These are phyloP conservation scores for Alternaria infectoria DNA, from an alignment of 2,329 filamentous ascomycete genomes.

Conservation along the genomic window DNA sequence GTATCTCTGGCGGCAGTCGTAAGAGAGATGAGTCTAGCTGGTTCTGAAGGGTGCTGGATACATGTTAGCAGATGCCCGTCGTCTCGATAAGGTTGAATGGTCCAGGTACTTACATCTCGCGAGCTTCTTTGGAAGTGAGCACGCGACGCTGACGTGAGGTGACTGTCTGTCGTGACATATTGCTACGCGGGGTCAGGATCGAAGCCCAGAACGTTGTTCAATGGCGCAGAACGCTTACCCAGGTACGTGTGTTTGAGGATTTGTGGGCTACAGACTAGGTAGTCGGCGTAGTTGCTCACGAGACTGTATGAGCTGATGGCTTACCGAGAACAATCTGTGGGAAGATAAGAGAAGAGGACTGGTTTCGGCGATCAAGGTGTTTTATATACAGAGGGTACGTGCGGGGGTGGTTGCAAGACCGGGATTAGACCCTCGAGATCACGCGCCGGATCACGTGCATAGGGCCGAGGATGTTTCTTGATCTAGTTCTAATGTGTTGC, in stretches of 20 bases:
- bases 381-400: not conserved
- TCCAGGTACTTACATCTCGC: not conserved
- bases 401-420: not conserved
- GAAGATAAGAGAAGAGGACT: not conserved
- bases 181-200: not conserved
- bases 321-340: not conserved
- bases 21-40: not conserved
- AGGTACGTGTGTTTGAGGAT: not conserved
- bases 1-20: not conserved
- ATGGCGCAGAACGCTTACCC: not conserved
- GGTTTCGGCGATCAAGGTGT: not conserved
- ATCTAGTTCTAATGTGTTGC: rapidly evolving
- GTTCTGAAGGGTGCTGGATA: not conserved
- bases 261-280: not conserved
- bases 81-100: not conserved
- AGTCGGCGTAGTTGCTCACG: too few species aligned
- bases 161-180: not conserved
- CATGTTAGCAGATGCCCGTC: not conserved
- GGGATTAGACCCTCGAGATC: not conserved
- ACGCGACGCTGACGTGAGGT: not conserved
- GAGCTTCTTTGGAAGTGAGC: not conserved
- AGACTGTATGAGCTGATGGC: not conserved
- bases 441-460: not conserved
- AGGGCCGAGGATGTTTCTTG: rapidly evolving
- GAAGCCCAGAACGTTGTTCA: not conserved